phyloP scores from a whole-genome alignment of 306 rosid genomes.

The Crotalaria pallida region DNA sequence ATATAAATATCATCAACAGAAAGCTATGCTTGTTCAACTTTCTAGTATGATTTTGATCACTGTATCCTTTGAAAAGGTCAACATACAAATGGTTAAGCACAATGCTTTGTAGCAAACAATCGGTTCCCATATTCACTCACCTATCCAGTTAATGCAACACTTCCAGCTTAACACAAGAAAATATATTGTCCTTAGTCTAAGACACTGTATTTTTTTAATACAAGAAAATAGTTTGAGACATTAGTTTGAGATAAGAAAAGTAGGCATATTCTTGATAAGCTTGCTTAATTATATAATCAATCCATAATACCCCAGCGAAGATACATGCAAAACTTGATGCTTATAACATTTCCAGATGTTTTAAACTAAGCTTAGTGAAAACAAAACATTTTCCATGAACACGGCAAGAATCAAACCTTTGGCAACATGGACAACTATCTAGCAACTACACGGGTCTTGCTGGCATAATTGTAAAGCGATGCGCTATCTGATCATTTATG shows the following conservation, averaged over 20 bases:
- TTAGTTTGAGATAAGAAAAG: neutral
- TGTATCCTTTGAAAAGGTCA: neutral
- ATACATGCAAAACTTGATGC: neutral
- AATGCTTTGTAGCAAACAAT: neutral
- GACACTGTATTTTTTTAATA: neutral
- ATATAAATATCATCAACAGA: neutral
- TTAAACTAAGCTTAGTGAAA: neutral
- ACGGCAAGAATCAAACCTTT: neutral
- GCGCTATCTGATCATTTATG: too few species aligned
- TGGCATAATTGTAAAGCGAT: too few species aligned
- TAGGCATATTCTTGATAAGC: neutral
- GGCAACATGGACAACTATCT: too few species aligned
- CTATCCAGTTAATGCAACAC: neutral
- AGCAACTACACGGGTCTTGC: too few species aligned
- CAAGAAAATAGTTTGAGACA: neutral
- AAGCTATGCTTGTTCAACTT: neutral
- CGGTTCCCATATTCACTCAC: neutral
- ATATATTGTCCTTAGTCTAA: neutral
- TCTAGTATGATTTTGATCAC: neutral
- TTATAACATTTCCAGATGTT: neutral
- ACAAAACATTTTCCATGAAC: too few species aligned
- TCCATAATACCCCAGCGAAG: neutral
- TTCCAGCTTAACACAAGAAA: neutral
- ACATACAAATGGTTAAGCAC: too few species aligned
- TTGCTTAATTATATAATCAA: neutral